Base-by-base conservation (phyloP, 1,139 yeast genomes). In the Scheffersomyces insectosa region DNA sequence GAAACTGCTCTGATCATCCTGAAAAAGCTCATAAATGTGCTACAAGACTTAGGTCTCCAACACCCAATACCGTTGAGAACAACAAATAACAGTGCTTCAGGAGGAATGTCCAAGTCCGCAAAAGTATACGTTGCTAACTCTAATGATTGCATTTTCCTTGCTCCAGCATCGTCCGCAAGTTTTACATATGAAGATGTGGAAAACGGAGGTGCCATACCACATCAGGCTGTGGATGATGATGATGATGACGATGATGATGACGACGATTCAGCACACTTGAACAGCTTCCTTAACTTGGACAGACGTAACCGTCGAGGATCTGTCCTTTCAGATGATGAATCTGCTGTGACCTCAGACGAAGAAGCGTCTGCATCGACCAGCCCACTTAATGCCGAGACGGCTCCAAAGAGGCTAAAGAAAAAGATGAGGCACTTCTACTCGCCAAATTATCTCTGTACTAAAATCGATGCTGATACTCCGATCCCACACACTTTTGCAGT, bases 401-500 rank as follows among this genome's bases (percentile, higher is more conserved):
- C 49, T 23, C 55, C 56, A 3, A 23, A 31, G 7, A 35, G 44
- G 4, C 43, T 54, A 27, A 47, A 43, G 28, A 41, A 42, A 28
- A 56, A 51, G 37, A 48, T 58, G 45, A 37, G 42, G n/a, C 38
- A 52, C 5, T 64, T 69, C 54, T 54, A 47, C 14, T 65, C 73
- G 5, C 77, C 77, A 3, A 71, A 70, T 49, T 73, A 70, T 46
- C 59, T 74, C 40, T 60, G 69, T 42, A 60, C 76, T 11, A 68
- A 68, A 39, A 68, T 74, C 20, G 79, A 74, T 48, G 57, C 71
- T 3, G 70, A 69, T 15, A 56, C 63, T 4, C 76, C 76, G 3
- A 72, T 74, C 13, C 79, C 79, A 5, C 78, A 72, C 54, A 70
- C 76, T 1, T 72, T 74, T 58, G 79, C 75, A 0, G 71, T 73